These are phyloP conservation scores for Candida taoyuanica DNA, from an alignment of 805 yeast species.

Conservation along the genomic window DNA sequence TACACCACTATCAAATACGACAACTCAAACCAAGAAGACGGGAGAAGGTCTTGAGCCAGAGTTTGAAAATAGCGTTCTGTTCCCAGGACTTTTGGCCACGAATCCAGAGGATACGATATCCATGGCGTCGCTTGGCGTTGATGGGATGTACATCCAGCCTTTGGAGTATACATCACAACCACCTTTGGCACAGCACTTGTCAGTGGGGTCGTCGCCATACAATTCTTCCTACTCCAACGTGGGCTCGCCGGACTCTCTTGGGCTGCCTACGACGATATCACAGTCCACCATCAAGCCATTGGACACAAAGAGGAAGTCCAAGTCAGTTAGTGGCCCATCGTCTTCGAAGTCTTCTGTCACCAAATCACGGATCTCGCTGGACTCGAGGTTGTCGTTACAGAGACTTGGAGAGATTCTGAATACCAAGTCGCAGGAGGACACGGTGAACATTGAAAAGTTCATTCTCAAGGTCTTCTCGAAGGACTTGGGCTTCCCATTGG, in stretches of 20 bases:
- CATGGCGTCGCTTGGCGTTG: background rate
- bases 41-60: background rate
- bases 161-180: conserved; percentile 10
- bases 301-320: conserved; percentile 2
- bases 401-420: conserved; percentile 51
- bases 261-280: background rate
- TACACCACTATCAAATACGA: conserved; percentile 6
- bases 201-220: conserved; percentile 8
- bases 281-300: background rate
- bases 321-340: conserved; percentile 5
- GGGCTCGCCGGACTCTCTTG: conserved; percentile 3
- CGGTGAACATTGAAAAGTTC: conserved; percentile 49
- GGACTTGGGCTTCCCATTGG: conserved; percentile 66
- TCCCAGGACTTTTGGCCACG: conserved; percentile 4
- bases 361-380: conserved; percentile 27
- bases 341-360: background rate
- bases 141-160: background rate
- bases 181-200: background rate
- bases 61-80: background rate
- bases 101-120: conserved; percentile 3
- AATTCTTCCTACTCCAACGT: conserved; percentile 1
- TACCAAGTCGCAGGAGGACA: conserved; percentile 46
- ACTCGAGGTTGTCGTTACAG: conserved; percentile 53
- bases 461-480: conserved; percentile 49
- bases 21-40: conserved; percentile 3